Conservation (phyloP, 345 rosid species). For the Dovyalis caffra region DNA sequence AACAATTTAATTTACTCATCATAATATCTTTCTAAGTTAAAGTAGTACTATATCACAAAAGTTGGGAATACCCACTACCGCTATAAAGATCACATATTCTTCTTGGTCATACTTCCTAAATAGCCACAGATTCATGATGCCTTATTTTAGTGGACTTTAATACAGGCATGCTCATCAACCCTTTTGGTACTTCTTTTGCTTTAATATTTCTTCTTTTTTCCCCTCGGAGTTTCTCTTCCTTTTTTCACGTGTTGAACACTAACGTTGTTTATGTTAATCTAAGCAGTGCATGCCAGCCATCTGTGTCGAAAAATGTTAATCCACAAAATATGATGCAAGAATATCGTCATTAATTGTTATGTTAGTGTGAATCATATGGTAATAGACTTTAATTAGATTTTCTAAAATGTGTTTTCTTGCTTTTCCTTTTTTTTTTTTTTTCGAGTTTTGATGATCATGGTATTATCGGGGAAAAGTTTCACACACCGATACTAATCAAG, state of each 20-base stretch:
- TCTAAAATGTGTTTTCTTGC: neutral
- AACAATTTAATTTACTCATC: neutral
- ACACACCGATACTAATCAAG: neutral
- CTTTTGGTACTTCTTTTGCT: constrained; percentile 15
- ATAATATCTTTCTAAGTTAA: constrained; percentile 2
- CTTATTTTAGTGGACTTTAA: constrained; percentile 28
- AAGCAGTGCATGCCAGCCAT: constrained; percentile 31
- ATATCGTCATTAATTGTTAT: neutral
- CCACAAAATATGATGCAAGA: neutral
- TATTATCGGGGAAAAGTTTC: no score
- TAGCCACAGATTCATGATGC: constrained; percentile 17
- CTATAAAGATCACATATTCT: neutral
- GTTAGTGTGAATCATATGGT: neutral
- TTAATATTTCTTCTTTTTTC: constrained; percentile 10
- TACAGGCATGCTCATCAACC: constrained; percentile 10
- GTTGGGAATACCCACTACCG: constrained; percentile 3
- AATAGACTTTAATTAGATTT: neutral
- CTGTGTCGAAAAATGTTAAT: constrained; percentile 19
- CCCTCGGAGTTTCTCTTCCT: constrained; percentile 24
- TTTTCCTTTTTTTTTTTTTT: no score
- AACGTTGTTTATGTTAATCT: constrained; percentile 19
- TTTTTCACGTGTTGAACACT: constrained; percentile 52
- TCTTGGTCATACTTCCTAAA: constrained; percentile 11
- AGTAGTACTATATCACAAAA: constrained; percentile 10
- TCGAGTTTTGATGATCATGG: neutral